Base-by-base conservation (phyloP, 108 stramenopile genomes). In the Tribonema minus region DNA sequence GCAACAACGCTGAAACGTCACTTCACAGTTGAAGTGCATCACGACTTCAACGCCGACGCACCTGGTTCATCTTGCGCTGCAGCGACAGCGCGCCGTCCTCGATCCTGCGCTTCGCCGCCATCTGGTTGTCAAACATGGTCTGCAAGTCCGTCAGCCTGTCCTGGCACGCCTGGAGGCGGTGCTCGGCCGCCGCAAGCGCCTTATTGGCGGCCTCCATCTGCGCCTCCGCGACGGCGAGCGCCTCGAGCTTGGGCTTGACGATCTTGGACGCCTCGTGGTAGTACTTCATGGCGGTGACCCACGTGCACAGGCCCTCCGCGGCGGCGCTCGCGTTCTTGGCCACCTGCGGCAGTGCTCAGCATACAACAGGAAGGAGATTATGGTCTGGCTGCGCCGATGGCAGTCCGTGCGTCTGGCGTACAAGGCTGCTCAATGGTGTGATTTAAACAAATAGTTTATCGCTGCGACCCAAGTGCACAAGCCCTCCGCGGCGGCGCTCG, bases 211-310 rank as follows among this genome's bases (percentile, higher is more conserved):
- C 89, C 60, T 92, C 90, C 88, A 93, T 89, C 72, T 92, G 87
- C 5, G 82, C 90, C 77, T 91, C 90, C 23, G 92, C 92, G 15
- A 93, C 71, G 20, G 82, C 76, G 6, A 94, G 88, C 9, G 92
- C 94, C 86, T 93, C 94, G 40, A 94, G 86, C 80, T 93, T 93
- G 31, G 94, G 94, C 75, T 93, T 93, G n/a, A 93, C 92, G 75
- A 93, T 91, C 82, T 93, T 93, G 72, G 91, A 91, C 2, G 92
- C 94, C 66, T 91, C 88, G 83, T 92, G 92, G 83, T 93, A 94
- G 64, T 58, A 88, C 75, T 89, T 90, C 94, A 94, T 94, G 31
- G 94, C 94, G 40, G 87, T 76, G 25, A 91, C 92, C 86, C 91
- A 94, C 27, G 88, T 91, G 67, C 92, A 92, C 64, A 94, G 85